Base-by-base conservation (phyloP, 306 rosid genomes). In the Malus fusca region DNA sequence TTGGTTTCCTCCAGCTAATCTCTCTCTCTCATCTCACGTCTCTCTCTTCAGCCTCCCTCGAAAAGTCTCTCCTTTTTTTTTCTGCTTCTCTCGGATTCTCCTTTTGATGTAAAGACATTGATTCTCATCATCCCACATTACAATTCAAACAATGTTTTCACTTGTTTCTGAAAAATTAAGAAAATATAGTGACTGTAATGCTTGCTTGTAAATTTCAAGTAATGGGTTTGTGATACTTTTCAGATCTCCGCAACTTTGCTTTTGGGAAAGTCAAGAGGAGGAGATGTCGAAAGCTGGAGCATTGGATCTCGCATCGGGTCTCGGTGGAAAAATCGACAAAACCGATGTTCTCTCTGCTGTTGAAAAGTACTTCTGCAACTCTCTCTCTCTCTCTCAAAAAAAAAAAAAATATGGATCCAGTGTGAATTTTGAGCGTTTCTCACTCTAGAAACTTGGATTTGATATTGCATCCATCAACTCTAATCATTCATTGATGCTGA, bases 271-370 rank as follows among this genome's bases (percentile, higher is more conserved):
- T 64, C 22, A 31, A 64, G 68, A 64, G 68, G 43, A 64, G 43
- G 76, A 40, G 65, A 80, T 73, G 86, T 78, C 88, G 81, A 84
- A 86, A 76, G 78, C 88, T 64, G 93, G 87, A 37, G 88, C 88
- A 18, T 75, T 92, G 84, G 98, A 94, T 90, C 96, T 94, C 78
- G 95, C 95, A 67, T 87, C 93, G 7, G 97, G 93, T 43, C 78
- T 91, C 42, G 98, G 98, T 51, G 98, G 98, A 55, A 88, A 91
- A 87, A 79, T 94, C n/a, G 90, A 88, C 42, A 94, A 87, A 75
- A 53, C 11, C 23, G 82, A 91, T 18, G 95, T 94, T 53, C 86
- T 88, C 65, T 88, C 94, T 14, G 93, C 96, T 26, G 97, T 94
- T 75, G 91, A 90, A 2, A 85, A 86, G 98, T 94, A 70, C 28